These are phyloP conservation scores for Coccomyxa subellipsoidea DNA, from an alignment of 163 green algal species.

Conservation along the genomic window DNA sequence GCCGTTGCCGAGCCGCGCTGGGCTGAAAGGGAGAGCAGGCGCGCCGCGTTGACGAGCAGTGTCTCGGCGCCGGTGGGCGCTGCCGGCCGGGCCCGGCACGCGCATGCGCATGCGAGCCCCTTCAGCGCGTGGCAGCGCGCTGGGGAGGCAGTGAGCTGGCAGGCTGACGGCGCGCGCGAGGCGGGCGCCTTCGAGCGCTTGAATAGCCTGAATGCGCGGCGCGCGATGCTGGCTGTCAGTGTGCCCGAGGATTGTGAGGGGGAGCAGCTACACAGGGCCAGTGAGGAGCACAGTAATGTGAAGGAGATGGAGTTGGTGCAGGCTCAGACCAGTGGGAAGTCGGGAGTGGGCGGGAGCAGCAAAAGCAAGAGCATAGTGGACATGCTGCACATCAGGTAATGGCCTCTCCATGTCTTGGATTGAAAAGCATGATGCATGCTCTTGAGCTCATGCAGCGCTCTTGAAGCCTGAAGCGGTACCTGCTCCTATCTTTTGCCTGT, in stretches of 20 bases:
- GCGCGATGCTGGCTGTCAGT: background rate
- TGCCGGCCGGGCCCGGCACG: background rate
- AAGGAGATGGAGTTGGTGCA: too few relatives aligned
- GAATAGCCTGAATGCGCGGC: background rate
- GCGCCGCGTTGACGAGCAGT: background rate
- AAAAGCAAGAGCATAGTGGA: too few relatives aligned
- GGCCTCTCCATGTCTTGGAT: too few relatives aligned
- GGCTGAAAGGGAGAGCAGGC: background rate
- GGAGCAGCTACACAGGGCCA: too few relatives aligned
- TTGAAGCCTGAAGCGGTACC: too few relatives aligned
- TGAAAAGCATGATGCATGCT: too few relatives aligned
- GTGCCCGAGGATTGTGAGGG: background rate
- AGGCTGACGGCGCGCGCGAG: background rate
- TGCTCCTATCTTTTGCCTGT: too few relatives aligned
- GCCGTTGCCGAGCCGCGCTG: background rate
- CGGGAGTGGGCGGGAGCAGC: too few relatives aligned
- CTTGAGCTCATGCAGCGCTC: too few relatives aligned
- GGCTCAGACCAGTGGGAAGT: too few relatives aligned
- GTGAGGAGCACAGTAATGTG: too few relatives aligned
- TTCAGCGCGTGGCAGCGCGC: background rate
- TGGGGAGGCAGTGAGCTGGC: background rate
- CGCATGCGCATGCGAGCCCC: background rate
- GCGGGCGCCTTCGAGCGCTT: background rate
- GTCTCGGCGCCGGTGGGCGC: background rate
- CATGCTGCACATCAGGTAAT: too few relatives aligned